phyloP scores from a whole-genome alignment of 176 grass and related monocot species.

The Raddia distichophylla region DNA sequence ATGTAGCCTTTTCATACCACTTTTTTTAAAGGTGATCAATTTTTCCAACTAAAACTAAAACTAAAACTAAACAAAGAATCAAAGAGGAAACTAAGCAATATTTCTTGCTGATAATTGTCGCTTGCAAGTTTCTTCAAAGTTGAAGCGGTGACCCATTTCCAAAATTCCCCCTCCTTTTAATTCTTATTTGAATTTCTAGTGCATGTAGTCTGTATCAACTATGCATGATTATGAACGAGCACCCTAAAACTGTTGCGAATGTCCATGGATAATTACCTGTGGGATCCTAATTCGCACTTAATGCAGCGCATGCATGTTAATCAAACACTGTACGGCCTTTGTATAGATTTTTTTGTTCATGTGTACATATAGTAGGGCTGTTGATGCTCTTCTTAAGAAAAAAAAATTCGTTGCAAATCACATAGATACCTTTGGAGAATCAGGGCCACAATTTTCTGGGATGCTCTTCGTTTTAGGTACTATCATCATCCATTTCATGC shows the following conservation, averaged over 20 bases:
- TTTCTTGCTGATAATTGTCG: constrained; percentile 35
- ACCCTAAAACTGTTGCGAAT: neutral
- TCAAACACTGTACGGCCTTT: neutral
- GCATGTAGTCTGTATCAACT: neutral
- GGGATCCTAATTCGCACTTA: neutral
- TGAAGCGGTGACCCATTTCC: neutral
- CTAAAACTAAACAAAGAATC: too few relatives aligned
- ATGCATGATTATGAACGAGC: neutral
- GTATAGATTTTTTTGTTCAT: constrained; percentile 5
- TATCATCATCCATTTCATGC: constrained; percentile 14
- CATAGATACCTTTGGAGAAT: constrained; percentile 1
- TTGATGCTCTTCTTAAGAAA: neutral
- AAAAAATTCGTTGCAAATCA: neutral
- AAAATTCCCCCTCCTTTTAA: neutral
- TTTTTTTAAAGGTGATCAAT: too few relatives aligned
- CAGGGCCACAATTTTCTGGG: constrained; percentile 11
- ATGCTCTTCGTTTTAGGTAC: neutral
- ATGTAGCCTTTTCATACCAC: too few relatives aligned
- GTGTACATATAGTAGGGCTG: neutral
- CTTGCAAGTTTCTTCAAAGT: constrained; percentile 43
- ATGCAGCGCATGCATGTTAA: neutral
- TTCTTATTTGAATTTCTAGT: neutral
- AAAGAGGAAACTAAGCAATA: constrained; percentile 18
- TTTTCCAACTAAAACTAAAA: too few relatives aligned
- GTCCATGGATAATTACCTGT: neutral